A percentile compares a stretch with the other conserved stretches of the same genome.
phyloP scores from a whole-genome alignment of 768 basidiomycete species.

The Suillus luteus region DNA sequence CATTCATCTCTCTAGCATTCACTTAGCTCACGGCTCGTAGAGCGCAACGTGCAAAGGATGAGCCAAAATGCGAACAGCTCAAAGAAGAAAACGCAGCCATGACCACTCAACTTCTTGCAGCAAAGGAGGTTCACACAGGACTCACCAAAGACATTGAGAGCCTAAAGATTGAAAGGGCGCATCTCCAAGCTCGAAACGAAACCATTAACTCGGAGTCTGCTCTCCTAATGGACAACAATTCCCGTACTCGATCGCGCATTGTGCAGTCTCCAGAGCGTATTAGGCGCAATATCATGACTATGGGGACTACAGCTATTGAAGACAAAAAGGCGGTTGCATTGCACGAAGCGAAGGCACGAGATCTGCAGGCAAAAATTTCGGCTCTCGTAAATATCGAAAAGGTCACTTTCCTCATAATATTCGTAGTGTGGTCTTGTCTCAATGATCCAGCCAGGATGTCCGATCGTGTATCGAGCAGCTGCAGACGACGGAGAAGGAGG shows the following conservation, averaged over 20 bases:
- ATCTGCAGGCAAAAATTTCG: constrained; percentile 73
- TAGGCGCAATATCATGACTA: constrained; percentile 76
- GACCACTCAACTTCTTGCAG: constrained; percentile 65
- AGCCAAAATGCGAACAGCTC: constrained; percentile 65
- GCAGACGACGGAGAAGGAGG: constrained; percentile 72
- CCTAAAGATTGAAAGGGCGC: constrained; percentile 71
- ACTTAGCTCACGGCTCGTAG: constrained; percentile 34
- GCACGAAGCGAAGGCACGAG: constrained; percentile 75
- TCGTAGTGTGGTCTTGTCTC: constrained; percentile 13
- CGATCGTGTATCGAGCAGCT: constrained; percentile 73
- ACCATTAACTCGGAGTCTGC: constrained; percentile 60
- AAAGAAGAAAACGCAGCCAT: constrained; percentile 60
- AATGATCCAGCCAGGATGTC: constrained; percentile 54
- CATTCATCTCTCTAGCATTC: constrained; percentile 4
- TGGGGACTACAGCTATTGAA: constrained; percentile 65
- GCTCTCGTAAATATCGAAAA: constrained; percentile 75
- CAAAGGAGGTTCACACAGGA: constrained; percentile 62
- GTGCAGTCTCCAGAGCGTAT: constrained; percentile 93
- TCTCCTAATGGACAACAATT: constrained; percentile 59
- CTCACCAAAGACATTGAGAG: constrained; percentile 67
- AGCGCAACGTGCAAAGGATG: constrained; percentile 64
- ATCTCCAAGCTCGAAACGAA: constrained; percentile 69
- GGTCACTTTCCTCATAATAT: constrained; percentile 37
- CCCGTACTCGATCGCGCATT: constrained; percentile 69
- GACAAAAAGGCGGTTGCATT: constrained; percentile 68